These are phyloP conservation scores for Cadophora sp. DNA, from an alignment of 2,329 filamentous ascomycete species.

Conservation along the genomic window DNA sequence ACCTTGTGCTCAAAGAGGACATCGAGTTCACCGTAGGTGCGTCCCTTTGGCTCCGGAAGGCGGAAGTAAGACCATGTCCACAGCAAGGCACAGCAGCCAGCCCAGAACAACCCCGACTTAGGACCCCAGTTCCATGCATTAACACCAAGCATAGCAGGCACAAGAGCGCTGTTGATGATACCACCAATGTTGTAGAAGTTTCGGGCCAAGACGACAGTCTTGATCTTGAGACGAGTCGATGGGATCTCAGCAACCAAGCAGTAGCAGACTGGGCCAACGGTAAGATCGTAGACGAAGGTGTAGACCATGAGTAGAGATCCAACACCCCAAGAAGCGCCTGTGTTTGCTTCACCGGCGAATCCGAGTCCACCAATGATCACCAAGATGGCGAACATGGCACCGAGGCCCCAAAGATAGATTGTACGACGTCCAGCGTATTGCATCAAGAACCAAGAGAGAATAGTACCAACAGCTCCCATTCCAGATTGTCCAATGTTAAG, in stretches of 20 bases:
- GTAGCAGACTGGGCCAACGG: slow-evolving; percentile 53
- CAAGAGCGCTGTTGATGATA: slow-evolving; percentile 55
- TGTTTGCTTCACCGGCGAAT: slow-evolving; percentile 44
- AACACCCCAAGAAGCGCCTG: slow-evolving; percentile 53
- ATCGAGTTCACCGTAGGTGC: slow-evolving; percentile 85
- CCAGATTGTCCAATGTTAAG: slow-evolving; percentile 52
- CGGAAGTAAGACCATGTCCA: slow-evolving; percentile 49
- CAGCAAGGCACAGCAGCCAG: slow-evolving; percentile 47
- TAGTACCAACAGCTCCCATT: slow-evolving; percentile 57
- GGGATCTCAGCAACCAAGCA: slow-evolving; percentile 51
- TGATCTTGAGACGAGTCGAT: slow-evolving; percentile 71
- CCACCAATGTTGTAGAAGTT: slow-evolving; percentile 46
- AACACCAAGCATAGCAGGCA: slow-evolving; percentile 61
- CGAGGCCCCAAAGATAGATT: slow-evolving; percentile 56
- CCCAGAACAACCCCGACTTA: slow-evolving; percentile 51
- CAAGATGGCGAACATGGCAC: slow-evolving; percentile 49
- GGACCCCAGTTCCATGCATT: slow-evolving; percentile 48
- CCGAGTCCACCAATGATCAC: slow-evolving; percentile 60
- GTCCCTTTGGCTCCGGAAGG: slow-evolving; percentile 60
- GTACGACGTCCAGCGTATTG: slow-evolving; percentile 54
- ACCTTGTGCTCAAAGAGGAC: slow-evolving; percentile 70
- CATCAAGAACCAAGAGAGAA: slow-evolving; percentile 57
- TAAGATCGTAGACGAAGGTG: slow-evolving; percentile 51
- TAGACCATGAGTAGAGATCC: slow-evolving; percentile 50
- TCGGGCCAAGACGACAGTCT: slow-evolving; percentile 74